Conservation (phyloP, 257 asterid genomes). For the Eustoma russellianum region DNA sequence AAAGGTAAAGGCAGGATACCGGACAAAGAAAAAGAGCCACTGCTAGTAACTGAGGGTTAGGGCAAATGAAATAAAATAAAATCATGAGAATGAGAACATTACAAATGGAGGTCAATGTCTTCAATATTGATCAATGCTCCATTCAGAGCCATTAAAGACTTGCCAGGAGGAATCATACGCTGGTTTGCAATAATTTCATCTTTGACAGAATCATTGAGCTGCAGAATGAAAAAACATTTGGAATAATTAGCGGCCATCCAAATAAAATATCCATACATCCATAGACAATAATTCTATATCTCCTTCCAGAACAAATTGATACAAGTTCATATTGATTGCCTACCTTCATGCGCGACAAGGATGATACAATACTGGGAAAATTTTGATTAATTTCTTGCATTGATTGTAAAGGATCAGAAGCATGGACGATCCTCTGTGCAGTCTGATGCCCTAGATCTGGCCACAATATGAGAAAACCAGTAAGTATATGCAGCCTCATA, state of each 20-base stretch:
- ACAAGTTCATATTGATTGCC: slow-evolving; percentile 2
- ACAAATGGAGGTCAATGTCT: slow-evolving; percentile 92
- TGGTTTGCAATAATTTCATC: slow-evolving; percentile 89
- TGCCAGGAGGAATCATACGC: slow-evolving; percentile 98
- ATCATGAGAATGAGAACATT: slow-evolving; percentile 32
- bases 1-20: neutral
- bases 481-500: neutral
- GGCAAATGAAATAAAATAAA: slow-evolving; percentile 10
- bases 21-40: neutral
- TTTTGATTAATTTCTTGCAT: slow-evolving; percentile 97
- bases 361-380: slow-evolving; percentile 90
- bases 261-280: neutral
- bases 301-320: slow-evolving; percentile 1
- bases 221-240: slow-evolving; percentile 24
- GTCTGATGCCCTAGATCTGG: slow-evolving; percentile 98
- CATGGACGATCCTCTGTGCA: slow-evolving; percentile 92
- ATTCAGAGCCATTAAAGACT: slow-evolving; percentile 93
- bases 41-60: neutral
- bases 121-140: slow-evolving; percentile 94
- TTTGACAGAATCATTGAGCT: slow-evolving; percentile 90
- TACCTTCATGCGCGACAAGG: slow-evolving; percentile 94
- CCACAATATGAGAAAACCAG: neutral
- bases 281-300: slow-evolving; percentile 2
- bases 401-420: slow-evolving; percentile 90
- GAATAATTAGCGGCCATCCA: slow-evolving; percentile 18